Evolutionary conservation across 345 rosid species (phyloP).

Genomic region (Gossypium longicalyx): DNA sequence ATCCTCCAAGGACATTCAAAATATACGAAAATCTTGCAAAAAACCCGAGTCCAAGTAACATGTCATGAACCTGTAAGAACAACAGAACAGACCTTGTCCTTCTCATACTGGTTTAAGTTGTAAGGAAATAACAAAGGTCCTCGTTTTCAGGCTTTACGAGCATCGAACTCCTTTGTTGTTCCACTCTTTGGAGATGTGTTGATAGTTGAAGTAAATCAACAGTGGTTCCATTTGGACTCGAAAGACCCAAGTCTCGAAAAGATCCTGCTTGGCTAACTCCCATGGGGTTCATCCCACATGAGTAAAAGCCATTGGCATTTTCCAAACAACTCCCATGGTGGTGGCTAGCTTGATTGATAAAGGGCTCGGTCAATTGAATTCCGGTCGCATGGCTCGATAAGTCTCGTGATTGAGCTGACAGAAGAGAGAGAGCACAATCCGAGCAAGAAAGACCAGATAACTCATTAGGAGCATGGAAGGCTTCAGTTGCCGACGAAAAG

Average conservation of each 20-base stretch:
- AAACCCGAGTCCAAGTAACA: no score
- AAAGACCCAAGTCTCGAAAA: slow-evolving; percentile 25
- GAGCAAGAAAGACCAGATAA: slow-evolving; percentile 39
- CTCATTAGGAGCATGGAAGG: slow-evolving; percentile 28
- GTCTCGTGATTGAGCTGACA: slow-evolving; percentile 69
- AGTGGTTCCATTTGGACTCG: slow-evolving; percentile 33
- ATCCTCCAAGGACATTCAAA: no score
- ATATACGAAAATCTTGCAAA: no score
- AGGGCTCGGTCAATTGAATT: slow-evolving; percentile 31
- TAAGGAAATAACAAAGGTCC: slow-evolving; percentile 35
- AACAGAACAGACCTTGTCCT: not conserved
- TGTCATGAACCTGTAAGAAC: slow-evolving; percentile 21
- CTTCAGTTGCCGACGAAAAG: slow-evolving; percentile 34
- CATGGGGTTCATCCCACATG: slow-evolving; percentile 28
- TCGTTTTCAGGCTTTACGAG: slow-evolving; percentile 40
- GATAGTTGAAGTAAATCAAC: not conserved
- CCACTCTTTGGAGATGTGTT: not conserved
- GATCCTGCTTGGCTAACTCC: slow-evolving; percentile 30
- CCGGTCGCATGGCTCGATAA: slow-evolving; percentile 37
- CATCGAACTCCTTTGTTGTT: not conserved
- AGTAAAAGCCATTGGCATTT: slow-evolving; percentile 29
- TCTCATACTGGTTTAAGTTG: slow-evolving; percentile 14
- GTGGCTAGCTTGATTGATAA: slow-evolving; percentile 27
- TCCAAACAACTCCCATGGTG: slow-evolving; percentile 22
- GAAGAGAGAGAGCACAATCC: slow-evolving; percentile 94